A percentile compares a stretch with the other conserved stretches of the same genome.
Evolutionary conservation across 352 stramenopile species (phyloP).

Genomic region (Phytophthora aleatoria): DNA sequence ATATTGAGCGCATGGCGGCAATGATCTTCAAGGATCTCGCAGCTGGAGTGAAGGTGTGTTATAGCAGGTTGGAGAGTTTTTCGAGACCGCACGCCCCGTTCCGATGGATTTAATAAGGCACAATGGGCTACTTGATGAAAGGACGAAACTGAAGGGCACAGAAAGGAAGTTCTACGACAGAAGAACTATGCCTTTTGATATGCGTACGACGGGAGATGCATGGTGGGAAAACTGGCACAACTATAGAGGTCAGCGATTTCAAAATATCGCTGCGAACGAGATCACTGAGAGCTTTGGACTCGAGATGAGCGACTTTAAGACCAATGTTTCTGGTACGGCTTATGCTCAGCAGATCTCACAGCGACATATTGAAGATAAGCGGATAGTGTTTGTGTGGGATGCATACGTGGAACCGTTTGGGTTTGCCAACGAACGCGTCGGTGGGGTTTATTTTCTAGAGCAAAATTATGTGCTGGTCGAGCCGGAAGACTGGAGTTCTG

Average conservation of each 20-base stretch:
- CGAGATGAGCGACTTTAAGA: conserved; percentile 50
- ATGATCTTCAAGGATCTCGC: conserved; percentile 37
- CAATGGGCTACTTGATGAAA: conserved; percentile 27
- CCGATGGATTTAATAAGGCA: conserved; percentile 10
- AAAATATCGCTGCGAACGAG: conserved; percentile 45
- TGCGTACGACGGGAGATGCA: conserved; percentile 33
- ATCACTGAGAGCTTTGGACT: conserved; percentile 58
- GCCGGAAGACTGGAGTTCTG: conserved; percentile 26
- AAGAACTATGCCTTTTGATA: conserved; percentile 38
- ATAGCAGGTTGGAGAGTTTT: conserved; percentile 36
- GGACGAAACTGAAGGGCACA: conserved; percentile 20
- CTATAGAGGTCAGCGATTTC: conserved; percentile 26
- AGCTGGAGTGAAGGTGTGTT: conserved; percentile 38
- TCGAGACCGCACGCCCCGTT: conserved; percentile 24
- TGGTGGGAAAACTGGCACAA: conserved; percentile 46
- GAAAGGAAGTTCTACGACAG: conserved; percentile 44
- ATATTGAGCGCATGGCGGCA: conserved; percentile 25
- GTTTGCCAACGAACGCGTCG: conserved; percentile 46
- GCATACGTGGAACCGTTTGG: conserved; percentile 55
- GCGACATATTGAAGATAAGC: conserved; percentile 53
- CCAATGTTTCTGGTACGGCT: conserved; percentile 50
- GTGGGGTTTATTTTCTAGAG: conserved; percentile 52
- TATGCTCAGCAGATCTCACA: conserved; percentile 55
- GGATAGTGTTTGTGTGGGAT: conserved; percentile 62
- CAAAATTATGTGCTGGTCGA: conserved; percentile 66